phyloP scores from a whole-genome alignment of 78 protist genomes.

The Dictyostelium brefeldianum region DNA sequence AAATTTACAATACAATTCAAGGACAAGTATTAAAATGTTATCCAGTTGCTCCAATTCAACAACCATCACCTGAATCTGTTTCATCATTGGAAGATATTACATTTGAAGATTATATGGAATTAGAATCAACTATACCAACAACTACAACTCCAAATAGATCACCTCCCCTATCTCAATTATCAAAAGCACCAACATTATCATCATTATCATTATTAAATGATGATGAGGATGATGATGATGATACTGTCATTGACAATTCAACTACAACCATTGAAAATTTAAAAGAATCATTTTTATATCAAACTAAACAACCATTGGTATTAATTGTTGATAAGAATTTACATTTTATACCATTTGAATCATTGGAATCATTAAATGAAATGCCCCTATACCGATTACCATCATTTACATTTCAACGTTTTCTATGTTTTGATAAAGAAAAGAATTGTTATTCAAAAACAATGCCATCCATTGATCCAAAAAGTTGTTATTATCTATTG shows the following conservation, averaged over 20 bases:
- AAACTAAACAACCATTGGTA: conserved; percentile 41
- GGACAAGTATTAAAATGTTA: not conserved
- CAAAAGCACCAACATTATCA: not conserved
- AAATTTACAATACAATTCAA: not conserved
- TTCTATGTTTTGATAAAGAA: not conserved
- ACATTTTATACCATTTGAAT: conserved; percentile 71
- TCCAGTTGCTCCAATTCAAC: not conserved
- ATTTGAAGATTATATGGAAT: too few relatives aligned
- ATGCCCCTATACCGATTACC: conserved; percentile 53
- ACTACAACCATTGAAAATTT: not conserved
- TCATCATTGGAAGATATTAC: too few relatives aligned
- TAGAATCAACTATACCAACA: not conserved
- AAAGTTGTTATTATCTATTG: conserved; percentile 57
- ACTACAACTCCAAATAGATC: not conserved
- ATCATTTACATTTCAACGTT: conserved; percentile 60
- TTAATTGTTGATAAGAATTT: conserved; percentile 71
- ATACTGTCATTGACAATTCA: too few relatives aligned
- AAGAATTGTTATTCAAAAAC: not conserved
- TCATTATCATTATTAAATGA: not conserved
- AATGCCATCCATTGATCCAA: conserved; percentile 14
- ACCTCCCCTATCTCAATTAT: too few relatives aligned
- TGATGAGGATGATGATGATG: too few relatives aligned
- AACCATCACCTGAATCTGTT: too few relatives aligned
- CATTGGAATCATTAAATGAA: conserved; percentile 32
- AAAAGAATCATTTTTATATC: not conserved